Evolutionary conservation across 2,329 filamentous ascomycete species (phyloP), one percentile per base, ranked within the genome.

Genomic region (Cadophora luteo-olivacea): DNA sequence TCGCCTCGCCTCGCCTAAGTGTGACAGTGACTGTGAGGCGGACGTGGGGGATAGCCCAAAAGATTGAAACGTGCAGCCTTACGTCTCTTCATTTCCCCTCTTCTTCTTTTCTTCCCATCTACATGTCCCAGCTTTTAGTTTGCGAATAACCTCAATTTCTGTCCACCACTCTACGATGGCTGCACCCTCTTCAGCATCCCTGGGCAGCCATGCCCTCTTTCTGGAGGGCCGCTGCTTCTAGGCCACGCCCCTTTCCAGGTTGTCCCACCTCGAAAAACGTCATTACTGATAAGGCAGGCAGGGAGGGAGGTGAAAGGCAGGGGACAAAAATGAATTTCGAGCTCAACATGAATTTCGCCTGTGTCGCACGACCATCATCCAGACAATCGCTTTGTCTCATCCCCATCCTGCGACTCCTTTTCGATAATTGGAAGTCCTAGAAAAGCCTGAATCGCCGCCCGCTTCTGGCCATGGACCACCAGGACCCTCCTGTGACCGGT

Each of bases 261-360:
- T 24, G 61, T 54, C 49, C 49, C 61, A 55, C 49, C 33, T 38
- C 33, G 11, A 52, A 51, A 29, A 64, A 64, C 61, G 61, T 64
- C 61, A 64, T 62, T 36, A 55, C 61, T 55, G 61, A 64, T 64
- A 55, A 64, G 61, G n/a, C n/a, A n/a, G n/a, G n/a, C n/a, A n/a
- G n/a, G n/a, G 49, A 24, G 55, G 16, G n/a, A 22, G 36, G 22
- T 12, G 22, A 5, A 11, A 8, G 54, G n/a, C 24, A 60, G 12
- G 38, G 32, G 19, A 60, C 19, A 33, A 51, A 66, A 60, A 32
- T 24, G 16, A 32, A 49, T 36, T 24, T 25, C n/a, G 16, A 22
- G 22, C 16, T 60, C 57, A 60, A 19, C 33, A 60, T 45, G 57
- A 45, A 7, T 60, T 38, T 45, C 33, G 57, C 52, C 14, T 55